A percentile compares a stretch with the other conserved stretches of the same genome.
Conservation (phyloP, 2,329 filamentous ascomycete genomes). For the Colletotrichum chlorophyti region DNA sequence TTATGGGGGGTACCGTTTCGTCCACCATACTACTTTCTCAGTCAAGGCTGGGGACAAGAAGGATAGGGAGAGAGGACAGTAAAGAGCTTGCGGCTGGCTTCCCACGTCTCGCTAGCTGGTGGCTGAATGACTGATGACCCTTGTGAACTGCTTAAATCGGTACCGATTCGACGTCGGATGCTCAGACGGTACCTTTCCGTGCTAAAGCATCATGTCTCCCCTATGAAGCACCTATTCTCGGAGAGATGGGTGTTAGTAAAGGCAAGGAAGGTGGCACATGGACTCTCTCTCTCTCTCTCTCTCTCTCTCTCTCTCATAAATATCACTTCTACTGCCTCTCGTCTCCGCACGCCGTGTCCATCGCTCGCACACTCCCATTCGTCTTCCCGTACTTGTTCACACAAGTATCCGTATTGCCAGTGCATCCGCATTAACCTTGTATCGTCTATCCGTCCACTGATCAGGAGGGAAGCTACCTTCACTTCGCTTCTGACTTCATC, state of each 20-base stretch:
- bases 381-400: not conserved
- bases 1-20: not conserved
- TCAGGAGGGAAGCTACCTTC: not conserved
- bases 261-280: slow-evolving; percentile 8
- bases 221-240: slow-evolving; percentile 2
- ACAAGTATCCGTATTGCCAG: not conserved
- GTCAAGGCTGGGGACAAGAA: not conserved
- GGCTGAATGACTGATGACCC: slow-evolving; percentile 3
- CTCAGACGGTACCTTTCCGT: slow-evolving; percentile 9
- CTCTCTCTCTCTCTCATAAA: slow-evolving; percentile 20
- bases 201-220: slow-evolving; percentile 4
- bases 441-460: not conserved
- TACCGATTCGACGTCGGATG: slow-evolving; percentile 2
- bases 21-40: too few relatives aligned
- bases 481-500: too few relatives aligned
- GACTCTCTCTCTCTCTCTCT: slow-evolving; percentile 9
- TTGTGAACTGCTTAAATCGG: not conserved
- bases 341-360: not conserved
- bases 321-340: slow-evolving; percentile 15
- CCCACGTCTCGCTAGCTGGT: too few relatives aligned
- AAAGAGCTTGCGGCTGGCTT: not conserved
- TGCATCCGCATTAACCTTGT: too few relatives aligned
- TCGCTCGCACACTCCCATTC: not conserved
- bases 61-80: too few relatives aligned
- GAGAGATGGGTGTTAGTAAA: not conserved